Conservation (phyloP, 805 yeast species). For the Nakazawaea peltata region DNA sequence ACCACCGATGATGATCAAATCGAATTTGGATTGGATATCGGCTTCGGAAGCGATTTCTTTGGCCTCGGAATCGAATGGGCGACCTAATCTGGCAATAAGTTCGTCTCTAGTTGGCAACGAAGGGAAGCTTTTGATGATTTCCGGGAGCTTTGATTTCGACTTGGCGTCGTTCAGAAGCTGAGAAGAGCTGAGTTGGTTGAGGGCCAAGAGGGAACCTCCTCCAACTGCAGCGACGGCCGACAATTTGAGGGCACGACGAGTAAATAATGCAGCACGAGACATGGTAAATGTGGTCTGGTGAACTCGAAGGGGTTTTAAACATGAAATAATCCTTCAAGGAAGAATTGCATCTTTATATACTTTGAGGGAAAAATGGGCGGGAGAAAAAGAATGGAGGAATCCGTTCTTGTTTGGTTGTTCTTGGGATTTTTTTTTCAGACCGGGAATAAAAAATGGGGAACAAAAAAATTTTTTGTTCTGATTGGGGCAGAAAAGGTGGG, state of each 20-base stretch:
- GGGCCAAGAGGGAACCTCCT: background rate
- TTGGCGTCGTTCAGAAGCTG: conserved; percentile 7
- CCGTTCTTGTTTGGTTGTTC: too few relatives aligned
- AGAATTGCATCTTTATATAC: too few relatives aligned
- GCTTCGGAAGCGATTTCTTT: conserved; percentile 11
- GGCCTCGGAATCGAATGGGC: conserved; percentile 11
- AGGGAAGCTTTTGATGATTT: conserved; percentile 35
- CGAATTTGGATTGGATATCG: conserved; percentile 47
- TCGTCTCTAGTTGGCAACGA: conserved; percentile 52
- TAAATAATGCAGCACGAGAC: too few relatives aligned
- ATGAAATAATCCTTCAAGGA: too few relatives aligned
- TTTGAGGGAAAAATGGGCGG: too few relatives aligned
- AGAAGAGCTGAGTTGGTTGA: too few relatives aligned
- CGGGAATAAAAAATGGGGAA: conserved; percentile 2
- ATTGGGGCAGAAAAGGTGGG: background rate
- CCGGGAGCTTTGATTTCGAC: conserved; percentile 18
- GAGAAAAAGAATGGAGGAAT: too few relatives aligned
- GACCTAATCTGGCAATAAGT: conserved; percentile 37
- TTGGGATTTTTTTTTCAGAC: too few relatives aligned
- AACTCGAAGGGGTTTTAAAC: too few relatives aligned
- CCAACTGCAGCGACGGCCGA: background rate
- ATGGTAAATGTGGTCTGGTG: too few relatives aligned
- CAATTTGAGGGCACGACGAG: too few relatives aligned
- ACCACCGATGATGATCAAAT: conserved; percentile 86
- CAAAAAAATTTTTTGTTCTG: conserved; percentile 3